phyloP scores from a whole-genome alignment of 75 land plant genomes.

The Picea sitchensis region DNA sequence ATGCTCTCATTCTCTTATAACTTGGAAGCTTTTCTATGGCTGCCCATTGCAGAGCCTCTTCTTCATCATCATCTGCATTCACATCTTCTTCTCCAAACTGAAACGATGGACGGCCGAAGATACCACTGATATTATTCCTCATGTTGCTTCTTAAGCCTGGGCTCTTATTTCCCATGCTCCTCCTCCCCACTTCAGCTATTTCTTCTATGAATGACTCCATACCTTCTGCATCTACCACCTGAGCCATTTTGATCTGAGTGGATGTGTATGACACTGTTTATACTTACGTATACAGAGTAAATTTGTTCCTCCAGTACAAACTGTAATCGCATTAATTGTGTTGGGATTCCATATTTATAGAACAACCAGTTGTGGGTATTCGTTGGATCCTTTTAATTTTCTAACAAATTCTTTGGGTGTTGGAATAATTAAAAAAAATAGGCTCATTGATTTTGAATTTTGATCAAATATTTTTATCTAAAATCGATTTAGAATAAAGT shows the following conservation, averaged over 20 bases:
- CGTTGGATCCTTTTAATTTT: too few relatives aligned
- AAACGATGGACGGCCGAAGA: neutral
- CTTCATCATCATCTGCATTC: neutral
- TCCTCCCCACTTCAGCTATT: neutral
- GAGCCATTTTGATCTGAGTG: neutral
- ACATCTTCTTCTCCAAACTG: neutral
- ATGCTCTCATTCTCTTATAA: conserved; percentile 11
- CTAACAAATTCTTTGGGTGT: too few relatives aligned
- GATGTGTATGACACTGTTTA: too few relatives aligned
- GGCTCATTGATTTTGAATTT: too few relatives aligned
- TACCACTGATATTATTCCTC: neutral
- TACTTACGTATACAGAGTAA: too few relatives aligned
- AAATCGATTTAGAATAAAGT: too few relatives aligned
- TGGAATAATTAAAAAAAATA: too few relatives aligned
- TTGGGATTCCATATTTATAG: too few relatives aligned
- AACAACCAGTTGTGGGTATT: too few relatives aligned
- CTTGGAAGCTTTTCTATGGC: conserved; percentile 29
- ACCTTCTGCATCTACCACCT: neutral
- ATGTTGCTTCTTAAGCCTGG: neutral
- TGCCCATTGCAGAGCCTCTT: conserved; percentile 22
- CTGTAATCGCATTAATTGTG: too few relatives aligned
- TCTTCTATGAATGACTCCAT: neutral
- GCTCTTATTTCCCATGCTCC: neutral
- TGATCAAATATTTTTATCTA: too few relatives aligned
- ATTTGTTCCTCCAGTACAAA: too few relatives aligned